phyloP scores from a whole-genome alignment of 768 basidiomycete species.

The Asterophora parasitica region DNA sequence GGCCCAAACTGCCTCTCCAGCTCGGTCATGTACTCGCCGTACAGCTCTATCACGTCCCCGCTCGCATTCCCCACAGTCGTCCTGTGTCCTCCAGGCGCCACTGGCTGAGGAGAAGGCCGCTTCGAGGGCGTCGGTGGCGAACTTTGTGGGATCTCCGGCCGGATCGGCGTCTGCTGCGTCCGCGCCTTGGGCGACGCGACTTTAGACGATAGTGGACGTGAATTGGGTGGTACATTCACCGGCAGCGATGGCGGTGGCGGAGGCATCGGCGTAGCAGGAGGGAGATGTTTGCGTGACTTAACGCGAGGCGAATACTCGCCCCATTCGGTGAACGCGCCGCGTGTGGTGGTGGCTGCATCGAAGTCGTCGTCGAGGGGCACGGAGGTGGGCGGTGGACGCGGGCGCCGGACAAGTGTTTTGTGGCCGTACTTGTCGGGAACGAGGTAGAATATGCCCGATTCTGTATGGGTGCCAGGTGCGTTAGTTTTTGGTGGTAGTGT shows the following conservation, averaged over 20 bases:
- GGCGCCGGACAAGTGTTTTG: constrained; percentile 33
- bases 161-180: too few species aligned
- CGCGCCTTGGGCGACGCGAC: not conserved
- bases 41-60: constrained; percentile 22
- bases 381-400: constrained; percentile 34
- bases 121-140: too few species aligned
- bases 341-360: constrained; percentile 30
- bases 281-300: not conserved
- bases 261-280: not conserved
- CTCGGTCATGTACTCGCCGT: constrained; percentile 30
- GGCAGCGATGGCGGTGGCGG: not conserved
- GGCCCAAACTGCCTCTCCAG: constrained; percentile 25
- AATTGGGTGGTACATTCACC: not conserved
- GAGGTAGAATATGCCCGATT: constrained; percentile 33
- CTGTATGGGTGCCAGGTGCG: constrained; percentile 14
- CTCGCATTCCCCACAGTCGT: constrained; percentile 2
- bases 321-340: constrained; percentile 21
- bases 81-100: not conserved
- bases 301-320: constrained; percentile 11
- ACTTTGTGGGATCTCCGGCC: too few species aligned
- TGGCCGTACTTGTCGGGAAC: constrained; percentile 34
- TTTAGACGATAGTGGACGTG: not conserved
- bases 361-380: constrained; percentile 36
- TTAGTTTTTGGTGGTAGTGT: too few species aligned
- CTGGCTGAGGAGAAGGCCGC: not conserved